Percentiles rank a stretch among this genome's conserved stretches.
Evolutionary conservation across 441 rosid species (phyloP).

Genomic region (Mallotus japonicus): DNA sequence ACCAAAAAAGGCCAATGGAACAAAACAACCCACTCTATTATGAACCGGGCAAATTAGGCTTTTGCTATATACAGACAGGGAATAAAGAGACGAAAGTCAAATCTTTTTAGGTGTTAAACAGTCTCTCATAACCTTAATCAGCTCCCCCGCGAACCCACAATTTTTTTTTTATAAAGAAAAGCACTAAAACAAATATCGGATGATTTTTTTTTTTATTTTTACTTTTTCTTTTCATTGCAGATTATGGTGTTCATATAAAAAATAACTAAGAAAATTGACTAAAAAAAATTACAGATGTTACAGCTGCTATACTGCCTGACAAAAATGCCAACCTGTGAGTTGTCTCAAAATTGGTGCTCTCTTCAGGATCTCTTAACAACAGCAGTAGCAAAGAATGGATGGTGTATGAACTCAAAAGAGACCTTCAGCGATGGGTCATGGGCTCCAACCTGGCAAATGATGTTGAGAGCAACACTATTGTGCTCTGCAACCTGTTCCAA

Average conservation of each 20-base stretch:
- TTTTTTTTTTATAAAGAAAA: no score
- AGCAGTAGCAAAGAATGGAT: conserved; percentile 89
- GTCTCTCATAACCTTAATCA: no score
- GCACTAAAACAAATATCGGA: no score
- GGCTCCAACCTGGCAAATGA: conserved; percentile 56
- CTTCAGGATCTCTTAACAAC: conserved; percentile 82
- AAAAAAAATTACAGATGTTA: conserved; percentile 29
- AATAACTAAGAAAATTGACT: conserved; percentile 18
- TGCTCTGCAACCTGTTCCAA: conserved; percentile 94
- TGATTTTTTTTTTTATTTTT: background rate
- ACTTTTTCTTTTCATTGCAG: conserved; percentile 13
- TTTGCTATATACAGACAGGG: no score
- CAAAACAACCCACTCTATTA: no score
- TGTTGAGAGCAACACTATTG: conserved; percentile 66
- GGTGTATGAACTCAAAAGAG: conserved; percentile 79
- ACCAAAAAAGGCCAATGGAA: background rate
- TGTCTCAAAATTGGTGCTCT: conserved; percentile 39
- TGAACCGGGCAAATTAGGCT: no score
- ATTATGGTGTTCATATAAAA: conserved; percentile 18
- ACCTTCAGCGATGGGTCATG: conserved; percentile 77
- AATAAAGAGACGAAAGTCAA: no score
- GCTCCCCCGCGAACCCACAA: no score
- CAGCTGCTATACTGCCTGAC: conserved; percentile 35
- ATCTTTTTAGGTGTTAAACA: no score
- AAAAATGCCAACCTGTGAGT: conserved; percentile 27